Evolutionary conservation across 352 stramenopile species (phyloP), one percentile per base, ranked within the genome.

Genomic region (Pythium biforme): DNA sequence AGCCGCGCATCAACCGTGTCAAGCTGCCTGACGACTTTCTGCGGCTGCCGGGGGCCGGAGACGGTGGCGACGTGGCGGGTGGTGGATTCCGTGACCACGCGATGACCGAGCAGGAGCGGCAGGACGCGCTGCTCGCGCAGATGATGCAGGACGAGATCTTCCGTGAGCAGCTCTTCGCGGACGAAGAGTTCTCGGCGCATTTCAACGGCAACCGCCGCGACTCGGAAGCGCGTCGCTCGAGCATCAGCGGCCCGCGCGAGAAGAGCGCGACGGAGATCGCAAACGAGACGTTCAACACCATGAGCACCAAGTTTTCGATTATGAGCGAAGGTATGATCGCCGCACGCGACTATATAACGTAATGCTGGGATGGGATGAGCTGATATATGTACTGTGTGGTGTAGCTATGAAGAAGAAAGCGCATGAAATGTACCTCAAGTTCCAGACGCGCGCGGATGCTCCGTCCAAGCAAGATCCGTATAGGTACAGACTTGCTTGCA

Each of bases 141-240:
- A 95, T 93, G 86, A 50, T 95, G 46, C 86, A 95, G 62, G 85
- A 92, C 52, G 82, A 93, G 68, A 84, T 92, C 60, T 92, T 94
- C 62, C 82, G 83, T 15, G 66, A 92, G 51, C 72, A 95, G 51
- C 64, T 95, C 31, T 59, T 92, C 20, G 76, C 69, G 15, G 87
- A 77, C 40, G 69, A 90, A 23, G 85, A 94, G 59, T 88, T 92
- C 53, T 81, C 76, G n/a, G 72, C 69, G 34, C 83, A 94, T 56
- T 92, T 94, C 51, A 59, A 79, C 22, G 66, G 56, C 39, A 55
- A 75, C 52, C 60, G 33, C 3, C 40, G 52, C 12, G 52, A 34
- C 52, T 17, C 51, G 48, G 23, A 68, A 56, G 22, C 64, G 40
- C 40, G 69, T 53, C 55, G 59, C 19, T 65, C 52, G 20, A 67